Evolutionary conservation across 1,284 basidiomycete genomes (phyloP), one percentile per base, ranked within the genome.

Genomic region (Psilocybe mexicana): DNA sequence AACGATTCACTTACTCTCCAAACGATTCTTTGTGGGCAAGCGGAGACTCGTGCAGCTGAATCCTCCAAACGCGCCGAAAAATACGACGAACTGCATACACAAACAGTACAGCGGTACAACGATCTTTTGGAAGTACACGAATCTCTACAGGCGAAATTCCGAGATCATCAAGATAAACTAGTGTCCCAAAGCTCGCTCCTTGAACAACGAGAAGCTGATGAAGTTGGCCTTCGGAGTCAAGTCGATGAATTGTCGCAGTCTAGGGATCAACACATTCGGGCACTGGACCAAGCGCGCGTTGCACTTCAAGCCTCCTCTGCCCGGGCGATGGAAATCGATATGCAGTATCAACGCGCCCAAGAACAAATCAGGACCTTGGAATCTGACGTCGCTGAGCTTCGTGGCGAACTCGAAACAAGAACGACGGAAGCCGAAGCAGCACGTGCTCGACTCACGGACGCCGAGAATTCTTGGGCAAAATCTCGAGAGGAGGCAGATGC

Each of bases 401-500:
- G 86, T 47, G 84, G 84, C 11, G 93, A 96, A 57, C 75, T 96
- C 5, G 93, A 96, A 70, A 74, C 83, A 25, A 81, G 85, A 56
- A 82, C 81, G 1, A 76, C 82, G 0, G 94, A 96, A 70, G 82
- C 86, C 6, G 93, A 94, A 61, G 72, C 81, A n/a, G 79, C 87
- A 0, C 80, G 83, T 43, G 73, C 77, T 8, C 81, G 87, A 54
- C 74, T 93, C 46, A 78, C 81, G 24, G 92, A 95, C 61, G 85
- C 88, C 12, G 92, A 96, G 71, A 91, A 90, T 65, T 84, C 89
- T 8, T 95, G 92, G 89, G 84, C 91, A 30, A 91, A 91, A 70
- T 92, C 92, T 42, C 85, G 93, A 8, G 92, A 96, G 72, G 94
- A 97, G 76, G 92, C 93, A 3, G 92, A 94, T 69, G 86, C 87